Evolutionary conservation across 1,139 yeast species (phyloP).

Genomic region (Hansenula lynferdii): DNA sequence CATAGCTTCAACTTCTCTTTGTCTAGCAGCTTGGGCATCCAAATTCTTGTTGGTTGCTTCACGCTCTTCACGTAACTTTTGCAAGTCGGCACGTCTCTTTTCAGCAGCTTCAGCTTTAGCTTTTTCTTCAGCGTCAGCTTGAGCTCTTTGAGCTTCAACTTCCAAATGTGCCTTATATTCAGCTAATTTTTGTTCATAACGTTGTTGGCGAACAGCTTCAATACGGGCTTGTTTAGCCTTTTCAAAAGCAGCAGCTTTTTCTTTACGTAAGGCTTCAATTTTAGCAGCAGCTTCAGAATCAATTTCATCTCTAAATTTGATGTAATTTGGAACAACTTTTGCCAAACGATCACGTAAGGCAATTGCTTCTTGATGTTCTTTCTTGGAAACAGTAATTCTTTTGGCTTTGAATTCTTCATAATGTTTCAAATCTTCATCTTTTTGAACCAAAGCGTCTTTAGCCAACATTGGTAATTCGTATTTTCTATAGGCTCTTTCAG

Average conservation of each 20-base stretch:
- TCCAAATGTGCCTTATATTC: conserved; percentile 27
- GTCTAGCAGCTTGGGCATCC: conserved; percentile 30
- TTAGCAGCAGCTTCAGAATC: conserved; percentile 41
- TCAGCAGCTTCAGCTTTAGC: conserved; percentile 27
- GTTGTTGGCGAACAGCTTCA: conserved; percentile 45
- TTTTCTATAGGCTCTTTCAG: conserved; percentile 90
- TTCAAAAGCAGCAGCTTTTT: conserved; percentile 49
- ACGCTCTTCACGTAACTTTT: conserved; percentile 38
- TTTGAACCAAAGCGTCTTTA: conserved; percentile 71
- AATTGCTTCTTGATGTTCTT: conserved; percentile 64
- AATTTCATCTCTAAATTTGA: conserved; percentile 43
- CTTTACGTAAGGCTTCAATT: conserved; percentile 45
- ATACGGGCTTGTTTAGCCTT: conserved; percentile 67
- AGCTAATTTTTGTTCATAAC: conserved; percentile 32
- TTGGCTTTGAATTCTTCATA: conserved; percentile 60
- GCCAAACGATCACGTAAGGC: conserved; percentile 65
- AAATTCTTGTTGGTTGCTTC: conserved; percentile 32
- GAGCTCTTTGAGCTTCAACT: conserved; percentile 20
- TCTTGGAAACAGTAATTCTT: conserved; percentile 60
- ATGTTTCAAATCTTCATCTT: conserved; percentile 54
- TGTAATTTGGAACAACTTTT: conserved; percentile 63
- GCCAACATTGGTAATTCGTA: conserved; percentile 75
- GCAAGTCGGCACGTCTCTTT: conserved; percentile 23
- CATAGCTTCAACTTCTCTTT: conserved; percentile 44
- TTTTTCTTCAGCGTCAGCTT: conserved; percentile 26